Evolutionary conservation across 768 basidiomycete genomes (phyloP).

Genomic region (Tulasnella sp.): DNA sequence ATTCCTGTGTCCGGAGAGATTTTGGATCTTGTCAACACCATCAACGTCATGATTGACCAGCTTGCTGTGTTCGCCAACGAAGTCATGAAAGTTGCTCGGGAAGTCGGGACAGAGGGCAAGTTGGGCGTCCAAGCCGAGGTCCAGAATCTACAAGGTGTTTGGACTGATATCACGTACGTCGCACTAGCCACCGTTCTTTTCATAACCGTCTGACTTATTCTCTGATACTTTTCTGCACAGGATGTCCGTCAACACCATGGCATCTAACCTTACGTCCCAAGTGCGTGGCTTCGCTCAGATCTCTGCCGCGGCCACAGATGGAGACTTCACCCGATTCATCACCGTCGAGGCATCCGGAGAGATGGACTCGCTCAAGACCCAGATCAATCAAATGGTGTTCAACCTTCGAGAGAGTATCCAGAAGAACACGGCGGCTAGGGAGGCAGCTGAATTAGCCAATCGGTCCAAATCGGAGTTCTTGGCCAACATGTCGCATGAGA

Average conservation of each 20-base stretch:
- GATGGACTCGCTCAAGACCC: conserved; percentile 98
- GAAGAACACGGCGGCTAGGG: conserved; percentile 95
- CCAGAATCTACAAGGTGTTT: conserved; percentile 92
- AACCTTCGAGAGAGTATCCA: conserved; percentile 93
- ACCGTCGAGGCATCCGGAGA: conserved; percentile 97
- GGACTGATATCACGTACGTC: conserved; percentile 95
- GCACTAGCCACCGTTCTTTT: conserved; percentile 47
- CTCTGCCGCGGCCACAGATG: conserved; percentile 95
- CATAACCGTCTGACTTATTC: not conserved
- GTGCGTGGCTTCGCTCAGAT: conserved; percentile 99
- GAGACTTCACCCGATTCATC: conserved; percentile 97
- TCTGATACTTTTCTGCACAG: conserved; percentile 32
- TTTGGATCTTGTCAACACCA: conserved; percentile 90
- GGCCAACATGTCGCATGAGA: conserved; percentile 98
- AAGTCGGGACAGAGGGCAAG: conserved; percentile 98
- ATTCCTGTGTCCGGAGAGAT: conserved; percentile 94
- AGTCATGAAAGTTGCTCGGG: conserved; percentile 91
- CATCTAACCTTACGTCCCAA: conserved; percentile 90
- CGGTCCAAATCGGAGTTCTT: conserved; percentile 95
- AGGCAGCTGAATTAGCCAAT: conserved; percentile 97
- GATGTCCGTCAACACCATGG: conserved; percentile 96
- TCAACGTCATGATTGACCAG: conserved; percentile 79
- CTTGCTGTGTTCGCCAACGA: conserved; percentile 61
- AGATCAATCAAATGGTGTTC: conserved; percentile 99
- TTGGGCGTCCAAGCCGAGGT: conserved; percentile 96